Percentiles rank a stretch among this genome's conserved stretches.
Evolutionary conservation across 805 yeast species (phyloP).

Genomic region (Yarrowia sp.): DNA sequence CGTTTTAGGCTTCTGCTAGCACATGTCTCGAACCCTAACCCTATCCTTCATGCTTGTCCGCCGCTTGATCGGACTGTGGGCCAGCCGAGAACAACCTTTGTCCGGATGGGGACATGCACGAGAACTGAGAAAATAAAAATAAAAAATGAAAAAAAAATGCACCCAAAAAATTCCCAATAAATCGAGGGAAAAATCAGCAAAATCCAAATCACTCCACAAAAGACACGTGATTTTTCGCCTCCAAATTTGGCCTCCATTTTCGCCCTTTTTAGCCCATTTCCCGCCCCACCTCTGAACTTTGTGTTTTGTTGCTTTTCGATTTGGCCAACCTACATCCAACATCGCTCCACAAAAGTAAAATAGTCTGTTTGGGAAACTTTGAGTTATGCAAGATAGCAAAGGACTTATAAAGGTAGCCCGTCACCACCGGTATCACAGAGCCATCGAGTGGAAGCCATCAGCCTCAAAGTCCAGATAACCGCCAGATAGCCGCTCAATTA

Average conservation of each 20-base stretch:
- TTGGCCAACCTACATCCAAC: conserved; percentile 12
- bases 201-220: no score
- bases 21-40: neutral
- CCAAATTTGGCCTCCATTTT: no score
- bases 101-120: neutral
- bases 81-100: conserved; percentile 19
- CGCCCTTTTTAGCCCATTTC: no score
- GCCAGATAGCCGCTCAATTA: no score
- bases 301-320: neutral
- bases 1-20: conserved; percentile 3
- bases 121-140: neutral
- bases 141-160: no score
- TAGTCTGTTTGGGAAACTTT: conserved; percentile 33
- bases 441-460: no score
- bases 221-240: no score
- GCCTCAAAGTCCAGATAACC: no score
- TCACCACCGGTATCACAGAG: neutral
- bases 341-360: conserved; percentile 35
- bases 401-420: conserved; percentile 20
- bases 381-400: conserved; percentile 30
- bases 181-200: neutral
- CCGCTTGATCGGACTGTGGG: conserved; percentile 25
- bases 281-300: no score
- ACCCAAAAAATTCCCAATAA: no score
- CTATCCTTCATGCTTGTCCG: conserved; percentile 21